Percentiles rank a stretch among this genome's conserved stretches.
Evolutionary conservation across 2,329 filamentous ascomycete genomes (phyloP).

Genomic region (Aspergillus glaucus): DNA sequence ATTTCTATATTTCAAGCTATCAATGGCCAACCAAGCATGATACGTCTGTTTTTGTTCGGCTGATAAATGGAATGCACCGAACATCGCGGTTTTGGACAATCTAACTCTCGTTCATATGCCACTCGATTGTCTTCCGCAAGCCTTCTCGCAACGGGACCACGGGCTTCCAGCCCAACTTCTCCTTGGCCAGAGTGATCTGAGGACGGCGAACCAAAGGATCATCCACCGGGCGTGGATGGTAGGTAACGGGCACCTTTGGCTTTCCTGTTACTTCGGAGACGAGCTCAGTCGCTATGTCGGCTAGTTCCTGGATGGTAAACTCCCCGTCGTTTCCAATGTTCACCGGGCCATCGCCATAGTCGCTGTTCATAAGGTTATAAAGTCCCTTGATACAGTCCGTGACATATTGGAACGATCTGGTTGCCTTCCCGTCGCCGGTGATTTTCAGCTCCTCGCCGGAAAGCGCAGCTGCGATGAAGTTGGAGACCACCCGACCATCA

Average conservation of each 20-base stretch:
- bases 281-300: slow-evolving; percentile 16
- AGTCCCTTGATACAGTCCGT: slow-evolving; percentile 25
- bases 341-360: slow-evolving; percentile 17
- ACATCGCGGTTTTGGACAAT: no score
- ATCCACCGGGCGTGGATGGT: slow-evolving; percentile 3
- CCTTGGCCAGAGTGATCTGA: slow-evolving; percentile 21
- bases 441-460: slow-evolving; percentile 18
- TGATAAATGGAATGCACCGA: no score
- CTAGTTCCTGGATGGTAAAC: slow-evolving; percentile 23
- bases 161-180: slow-evolving; percentile 20
- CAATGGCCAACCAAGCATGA: no score
- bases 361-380: slow-evolving; percentile 22
- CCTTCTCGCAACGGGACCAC: slow-evolving; percentile 16
- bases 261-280: slow-evolving; percentile 7
- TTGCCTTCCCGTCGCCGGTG: slow-evolving; percentile 24
- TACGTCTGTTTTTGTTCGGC: no score
- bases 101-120: slow-evolving; percentile 5
- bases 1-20: no score
- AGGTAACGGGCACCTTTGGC: slow-evolving; percentile 2
- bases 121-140: slow-evolving; percentile 20
- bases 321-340: slow-evolving; percentile 28
- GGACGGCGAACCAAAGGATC: slow-evolving; percentile 13
- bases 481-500: slow-evolving; percentile 29
- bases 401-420: slow-evolving; percentile 27
- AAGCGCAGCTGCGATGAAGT: slow-evolving; percentile 25